Base-by-base conservation (phyloP, 768 basidiomycete species). In the Sporobolomyces roseus region DNA sequence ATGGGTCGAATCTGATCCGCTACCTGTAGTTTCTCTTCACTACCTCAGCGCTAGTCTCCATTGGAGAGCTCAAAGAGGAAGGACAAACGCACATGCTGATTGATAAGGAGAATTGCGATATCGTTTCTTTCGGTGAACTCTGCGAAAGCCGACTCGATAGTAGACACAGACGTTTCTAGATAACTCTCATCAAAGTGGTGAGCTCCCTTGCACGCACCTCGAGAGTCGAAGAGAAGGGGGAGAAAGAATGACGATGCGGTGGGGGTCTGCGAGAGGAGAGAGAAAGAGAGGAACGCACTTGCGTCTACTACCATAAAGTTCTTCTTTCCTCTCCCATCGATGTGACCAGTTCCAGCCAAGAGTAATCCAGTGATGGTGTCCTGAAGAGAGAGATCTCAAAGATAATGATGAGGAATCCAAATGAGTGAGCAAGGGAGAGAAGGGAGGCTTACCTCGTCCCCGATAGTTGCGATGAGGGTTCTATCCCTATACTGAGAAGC, bases 291-390 rank as follows among this genome's bases (percentile, higher is more conserved):
- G 6, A 41, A 35, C 88, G 71, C 76, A 97, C 96, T 99, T 14
- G 87, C 77, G 75, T 97, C 94, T 45, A 97, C 96, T 36, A 97
- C 86, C 52, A 98, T 82, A 79, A 99, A 98, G 81, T 97, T 99
- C 88, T 96, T 96, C 83, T 89, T 90, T 81, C 92, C 90, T 50
- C 88, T 84, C 66, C 89, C 86, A 74, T 88, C 87, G 70, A 97
- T 83, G 79, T 99, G 89, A 1, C 96, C 96, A 52, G 98, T 85
- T 41, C 96, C 96, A 9, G 96, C 96, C 54, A 99, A 84, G 48
- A 99, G 84, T 21, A 98, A 84, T 48, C 96, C 96, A 0, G 96
- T 98, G 70, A 98, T 90, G 5, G 94, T 91, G 81, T 99, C 96
- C 94, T 99, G 76, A 19, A n/a, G 50, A 53, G 73, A 65, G 43